These are phyloP conservation scores for Curvularia sp. DNA, from an alignment of 2,329 filamentous ascomycete species.

Conservation along the genomic window DNA sequence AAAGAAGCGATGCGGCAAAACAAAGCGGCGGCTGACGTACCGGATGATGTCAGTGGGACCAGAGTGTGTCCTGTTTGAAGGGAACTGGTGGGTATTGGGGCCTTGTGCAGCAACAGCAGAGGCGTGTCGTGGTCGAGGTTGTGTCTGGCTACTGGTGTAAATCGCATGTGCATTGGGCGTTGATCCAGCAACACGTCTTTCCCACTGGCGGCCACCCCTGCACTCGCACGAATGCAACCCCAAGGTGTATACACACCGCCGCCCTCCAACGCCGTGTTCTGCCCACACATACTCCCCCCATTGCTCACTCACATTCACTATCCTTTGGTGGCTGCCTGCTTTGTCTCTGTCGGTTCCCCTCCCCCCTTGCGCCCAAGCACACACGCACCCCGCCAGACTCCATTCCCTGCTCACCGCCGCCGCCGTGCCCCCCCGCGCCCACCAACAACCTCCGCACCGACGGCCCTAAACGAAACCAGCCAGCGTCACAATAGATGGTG, in stretches of 20 bases:
- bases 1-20: neutral
- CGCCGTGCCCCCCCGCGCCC: constrained; percentile 26
- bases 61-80: neutral
- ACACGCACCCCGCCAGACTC: constrained; percentile 10
- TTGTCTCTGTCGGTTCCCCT: constrained; percentile 1
- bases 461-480: constrained; percentile 9
- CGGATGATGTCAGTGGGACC: constrained; percentile 15
- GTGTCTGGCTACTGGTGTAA: constrained; percentile 10
- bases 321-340: constrained; percentile 7
- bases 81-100: constrained; percentile 1
- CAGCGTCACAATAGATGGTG: constrained; percentile 41
- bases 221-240: constrained; percentile 4
- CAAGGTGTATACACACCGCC: constrained; percentile 9
- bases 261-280: constrained; percentile 1
- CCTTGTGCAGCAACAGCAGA: constrained; percentile 7
- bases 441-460: constrained; percentile 26
- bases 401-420: constrained; percentile 29
- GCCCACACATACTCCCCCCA: constrained; percentile 2
- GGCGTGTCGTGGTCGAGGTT: constrained; percentile 1
- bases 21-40: constrained; percentile 14
- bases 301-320: constrained; percentile 16
- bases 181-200: constrained; percentile 13
- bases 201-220: constrained; percentile 20
- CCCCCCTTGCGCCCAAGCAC: constrained; percentile 8
- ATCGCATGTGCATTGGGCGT: constrained; percentile 13